phyloP scores from a whole-genome alignment of 331 rosid species.

The Prunus yedoensis region DNA sequence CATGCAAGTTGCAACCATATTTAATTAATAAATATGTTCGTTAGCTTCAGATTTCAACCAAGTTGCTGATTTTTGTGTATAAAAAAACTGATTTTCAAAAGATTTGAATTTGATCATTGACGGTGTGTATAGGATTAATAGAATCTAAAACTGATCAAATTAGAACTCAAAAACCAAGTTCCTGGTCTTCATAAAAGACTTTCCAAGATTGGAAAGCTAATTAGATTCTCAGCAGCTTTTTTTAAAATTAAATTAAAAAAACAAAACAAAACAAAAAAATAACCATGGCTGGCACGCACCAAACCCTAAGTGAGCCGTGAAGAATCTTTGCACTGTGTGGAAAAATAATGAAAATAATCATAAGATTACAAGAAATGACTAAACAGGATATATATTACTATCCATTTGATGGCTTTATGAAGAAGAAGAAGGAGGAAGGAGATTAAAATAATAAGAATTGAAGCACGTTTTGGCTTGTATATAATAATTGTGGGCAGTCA shows the following conservation, averaged over 20 bases:
- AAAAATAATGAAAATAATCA: background rate
- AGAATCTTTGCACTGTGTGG: background rate
- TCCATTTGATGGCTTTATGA: too few species aligned
- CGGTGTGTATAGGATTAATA: background rate
- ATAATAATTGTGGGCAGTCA: background rate
- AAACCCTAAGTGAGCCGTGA: constrained; percentile 12
- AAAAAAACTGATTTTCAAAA: background rate
- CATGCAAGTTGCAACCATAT: background rate
- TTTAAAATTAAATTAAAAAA: background rate
- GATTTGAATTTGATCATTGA: background rate
- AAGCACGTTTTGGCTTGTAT: constrained; percentile 20
- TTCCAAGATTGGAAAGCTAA: background rate
- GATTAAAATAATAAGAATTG: background rate
- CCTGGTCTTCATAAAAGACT: background rate
- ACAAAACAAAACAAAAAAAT: background rate
- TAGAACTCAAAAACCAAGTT: background rate
- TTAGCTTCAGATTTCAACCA: background rate
- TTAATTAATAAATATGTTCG: background rate
- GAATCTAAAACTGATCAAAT: background rate
- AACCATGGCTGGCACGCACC: too few species aligned
- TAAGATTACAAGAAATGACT: background rate
- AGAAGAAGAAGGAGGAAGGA: too few species aligned
- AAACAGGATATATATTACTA: too few species aligned
- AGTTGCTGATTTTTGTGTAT: background rate
- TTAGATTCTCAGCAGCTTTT: background rate